These are phyloP conservation scores for Peronospora belbahrii DNA, from an alignment of 352 stramenopile species.

Conservation along the genomic window DNA sequence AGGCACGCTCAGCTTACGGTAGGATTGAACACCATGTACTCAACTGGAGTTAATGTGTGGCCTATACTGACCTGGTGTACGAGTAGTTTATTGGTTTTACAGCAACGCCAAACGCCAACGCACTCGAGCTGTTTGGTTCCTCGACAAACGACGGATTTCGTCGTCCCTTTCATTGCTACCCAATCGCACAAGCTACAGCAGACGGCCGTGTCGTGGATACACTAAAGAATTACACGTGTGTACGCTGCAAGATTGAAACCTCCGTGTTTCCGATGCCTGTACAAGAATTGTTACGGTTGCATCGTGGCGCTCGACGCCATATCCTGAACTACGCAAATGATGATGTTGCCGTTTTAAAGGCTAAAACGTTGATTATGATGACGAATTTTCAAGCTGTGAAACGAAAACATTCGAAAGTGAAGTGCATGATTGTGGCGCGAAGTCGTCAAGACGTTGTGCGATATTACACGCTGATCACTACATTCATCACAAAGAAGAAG, in stretches of 20 bases:
- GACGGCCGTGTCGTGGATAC: conserved; percentile 61
- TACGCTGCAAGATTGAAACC: conserved; percentile 49
- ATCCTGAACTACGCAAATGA: conserved; percentile 65
- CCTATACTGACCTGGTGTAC: not conserved
- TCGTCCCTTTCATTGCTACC: conserved; percentile 63
- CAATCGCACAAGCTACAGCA: conserved; percentile 46
- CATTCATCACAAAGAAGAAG: conserved; percentile 47
- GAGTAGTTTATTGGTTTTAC: conserved; percentile 76
- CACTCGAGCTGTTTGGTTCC: conserved; percentile 65
- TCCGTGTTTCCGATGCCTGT: conserved; percentile 39
- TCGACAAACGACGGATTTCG: conserved; percentile 7
- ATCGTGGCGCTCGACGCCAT: conserved; percentile 21
- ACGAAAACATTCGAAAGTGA: conserved; percentile 8
- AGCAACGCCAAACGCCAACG: conserved; percentile 58
- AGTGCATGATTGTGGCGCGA: conserved; percentile 79
- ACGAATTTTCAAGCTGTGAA: conserved; percentile 43
- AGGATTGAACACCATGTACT: not conserved
- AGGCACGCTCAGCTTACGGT: conserved; percentile 36
- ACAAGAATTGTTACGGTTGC: conserved; percentile 23
- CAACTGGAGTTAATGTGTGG: not conserved
- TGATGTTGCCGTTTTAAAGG: conserved; percentile 48
- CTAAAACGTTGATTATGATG: conserved; percentile 71
- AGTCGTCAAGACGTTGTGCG: conserved; percentile 73
- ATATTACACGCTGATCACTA: conserved; percentile 55
- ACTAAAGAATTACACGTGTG: conserved; percentile 49